These are phyloP conservation scores for Mucor lusitanicus DNA, from an alignment of 371 early-diverging fungal genomes.

Conservation along the genomic window DNA sequence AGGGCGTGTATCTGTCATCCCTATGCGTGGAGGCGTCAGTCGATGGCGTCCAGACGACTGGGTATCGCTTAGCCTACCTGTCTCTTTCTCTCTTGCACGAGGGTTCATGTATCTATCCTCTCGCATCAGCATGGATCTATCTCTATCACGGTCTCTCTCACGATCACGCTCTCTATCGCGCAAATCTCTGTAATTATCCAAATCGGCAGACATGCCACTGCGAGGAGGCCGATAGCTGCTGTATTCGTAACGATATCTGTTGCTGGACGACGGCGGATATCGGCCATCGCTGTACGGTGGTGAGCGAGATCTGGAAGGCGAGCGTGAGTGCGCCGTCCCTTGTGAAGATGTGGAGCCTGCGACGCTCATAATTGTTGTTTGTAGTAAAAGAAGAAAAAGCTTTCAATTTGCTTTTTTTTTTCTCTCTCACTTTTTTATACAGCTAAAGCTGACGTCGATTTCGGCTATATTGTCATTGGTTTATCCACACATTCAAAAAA, in stretches of 20 bases:
- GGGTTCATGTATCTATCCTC: conserved; percentile 45
- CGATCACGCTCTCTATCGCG: conserved; percentile 51
- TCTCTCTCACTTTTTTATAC: not conserved
- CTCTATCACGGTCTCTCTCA: conserved; percentile 25
- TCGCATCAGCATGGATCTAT: conserved; percentile 36
- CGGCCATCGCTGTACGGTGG: conserved; percentile 51
- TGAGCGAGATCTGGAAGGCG: conserved; percentile 51
- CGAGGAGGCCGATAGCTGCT: conserved; percentile 36
- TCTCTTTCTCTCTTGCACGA: conserved; percentile 41
- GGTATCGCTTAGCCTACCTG: conserved; percentile 5
- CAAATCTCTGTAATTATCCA: conserved; percentile 53
- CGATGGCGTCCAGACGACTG: not conserved
- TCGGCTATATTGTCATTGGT: not conserved
- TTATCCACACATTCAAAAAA: not conserved
- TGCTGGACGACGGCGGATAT: conserved; percentile 25
- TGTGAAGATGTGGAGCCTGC: conserved; percentile 56
- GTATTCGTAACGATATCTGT: conserved; percentile 46
- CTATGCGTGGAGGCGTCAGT: no score
- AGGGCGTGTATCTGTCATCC: conserved; percentile 45
- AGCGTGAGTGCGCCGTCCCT: conserved; percentile 50
- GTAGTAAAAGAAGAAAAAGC: conserved; percentile 1
- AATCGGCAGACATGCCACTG: conserved; percentile 41
- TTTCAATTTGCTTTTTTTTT: not conserved
- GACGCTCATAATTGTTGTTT: conserved; percentile 44
- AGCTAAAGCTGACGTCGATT: conserved; percentile 18